Conservation (phyloP, 2,329 filamentous ascomycete genomes). For the Curvularia eragrostidis region DNA sequence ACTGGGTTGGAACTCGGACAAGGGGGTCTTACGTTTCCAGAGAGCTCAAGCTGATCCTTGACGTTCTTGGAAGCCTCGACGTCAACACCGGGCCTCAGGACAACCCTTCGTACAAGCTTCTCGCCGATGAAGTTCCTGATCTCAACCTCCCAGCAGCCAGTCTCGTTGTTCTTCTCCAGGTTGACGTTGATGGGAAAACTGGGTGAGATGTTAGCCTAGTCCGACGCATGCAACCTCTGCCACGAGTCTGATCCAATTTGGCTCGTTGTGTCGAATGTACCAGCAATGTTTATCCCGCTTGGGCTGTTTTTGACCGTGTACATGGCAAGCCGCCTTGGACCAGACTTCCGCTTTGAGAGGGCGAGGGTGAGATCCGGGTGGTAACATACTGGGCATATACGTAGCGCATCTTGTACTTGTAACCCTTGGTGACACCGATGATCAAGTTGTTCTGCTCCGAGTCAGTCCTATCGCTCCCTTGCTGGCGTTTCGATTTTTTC, state of each 20-base stretch:
- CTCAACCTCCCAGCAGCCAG: conserved; percentile 87
- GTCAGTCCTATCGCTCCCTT: conserved; percentile 29
- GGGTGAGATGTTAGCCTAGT: conserved; percentile 21
- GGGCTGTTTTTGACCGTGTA: neutral
- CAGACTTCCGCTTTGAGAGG: neutral
- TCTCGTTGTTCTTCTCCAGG: conserved; percentile 94
- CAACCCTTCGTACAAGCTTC: conserved; percentile 95
- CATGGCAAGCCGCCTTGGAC: conserved; percentile 6
- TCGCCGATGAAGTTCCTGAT: conserved; percentile 83
- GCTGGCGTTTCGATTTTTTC: neutral
- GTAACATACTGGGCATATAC: conserved; percentile 82
- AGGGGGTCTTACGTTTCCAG: conserved; percentile 69
- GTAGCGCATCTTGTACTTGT: conserved; percentile 99
- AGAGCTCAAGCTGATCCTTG: conserved; percentile 96
- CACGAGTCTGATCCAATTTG: neutral
- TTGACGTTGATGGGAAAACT: conserved; percentile 99
- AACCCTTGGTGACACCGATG: conserved; percentile 97
- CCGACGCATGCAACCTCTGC: neutral
- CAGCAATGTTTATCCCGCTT: neutral
- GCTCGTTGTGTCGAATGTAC: neutral
- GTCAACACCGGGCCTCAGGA: conserved; percentile 88
- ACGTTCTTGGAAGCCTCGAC: conserved; percentile 88
- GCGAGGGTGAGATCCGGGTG: neutral
- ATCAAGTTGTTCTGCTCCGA: conserved; percentile 81
- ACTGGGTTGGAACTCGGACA: neutral